These are phyloP conservation scores for Schizothecium vesticola DNA, from an alignment of 495 filamentous ascomycete genomes.

Conservation along the genomic window DNA sequence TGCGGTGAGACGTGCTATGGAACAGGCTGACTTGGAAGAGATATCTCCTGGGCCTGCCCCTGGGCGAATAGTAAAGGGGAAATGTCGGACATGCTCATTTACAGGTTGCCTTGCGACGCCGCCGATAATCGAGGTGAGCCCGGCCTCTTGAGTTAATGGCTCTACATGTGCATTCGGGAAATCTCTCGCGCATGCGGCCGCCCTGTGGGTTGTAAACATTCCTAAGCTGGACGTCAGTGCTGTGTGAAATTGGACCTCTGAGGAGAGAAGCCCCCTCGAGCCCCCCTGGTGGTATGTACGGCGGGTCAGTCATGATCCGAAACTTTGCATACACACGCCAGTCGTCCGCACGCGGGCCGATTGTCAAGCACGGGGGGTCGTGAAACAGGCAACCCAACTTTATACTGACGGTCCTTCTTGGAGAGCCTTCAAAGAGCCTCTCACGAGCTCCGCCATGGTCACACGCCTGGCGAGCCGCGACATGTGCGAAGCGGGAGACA, in stretches of 20 bases:
- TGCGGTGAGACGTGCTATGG: background rate
- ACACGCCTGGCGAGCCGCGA: slow-evolving; percentile 1
- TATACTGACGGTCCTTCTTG: background rate
- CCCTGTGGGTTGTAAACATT: background rate
- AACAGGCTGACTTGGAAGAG: background rate
- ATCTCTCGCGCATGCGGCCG: background rate
- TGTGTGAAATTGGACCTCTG: background rate
- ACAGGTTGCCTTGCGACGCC: too few species aligned
- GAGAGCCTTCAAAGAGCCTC: background rate
- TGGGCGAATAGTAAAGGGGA: too few species aligned
- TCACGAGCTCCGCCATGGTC: background rate
- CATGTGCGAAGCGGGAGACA: background rate
- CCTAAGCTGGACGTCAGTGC: background rate
- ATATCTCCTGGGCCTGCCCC: background rate
- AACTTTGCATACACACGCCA: background rate
- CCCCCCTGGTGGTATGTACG: background rate
- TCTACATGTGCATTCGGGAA: background rate
- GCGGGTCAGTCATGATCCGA: background rate
- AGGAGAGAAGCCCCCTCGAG: background rate
- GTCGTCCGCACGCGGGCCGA: background rate
- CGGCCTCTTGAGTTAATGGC: background rate
- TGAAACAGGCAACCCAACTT: slow-evolving; percentile 1
- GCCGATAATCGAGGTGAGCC: background rate
- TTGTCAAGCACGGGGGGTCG: background rate
- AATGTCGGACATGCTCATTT: too few species aligned